Evolutionary conservation across 148 eudicot species (phyloP).

Genomic region (Camellia japonica): DNA sequence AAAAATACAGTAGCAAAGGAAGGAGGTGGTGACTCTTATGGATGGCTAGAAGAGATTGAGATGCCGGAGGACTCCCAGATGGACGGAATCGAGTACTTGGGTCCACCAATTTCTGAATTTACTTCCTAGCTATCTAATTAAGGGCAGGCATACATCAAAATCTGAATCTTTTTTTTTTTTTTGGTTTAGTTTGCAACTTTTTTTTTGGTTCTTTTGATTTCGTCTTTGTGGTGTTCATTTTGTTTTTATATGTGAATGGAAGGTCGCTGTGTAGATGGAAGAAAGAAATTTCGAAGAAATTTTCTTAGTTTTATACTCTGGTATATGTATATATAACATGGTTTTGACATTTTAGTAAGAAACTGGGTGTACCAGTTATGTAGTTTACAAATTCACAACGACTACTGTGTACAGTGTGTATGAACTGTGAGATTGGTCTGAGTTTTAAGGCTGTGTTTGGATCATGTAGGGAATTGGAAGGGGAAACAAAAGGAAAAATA

Average conservation of each 20-base stretch:
- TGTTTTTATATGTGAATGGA: not conserved
- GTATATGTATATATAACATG: not conserved
- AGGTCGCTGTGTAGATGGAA: not conserved
- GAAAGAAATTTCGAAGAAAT: not conserved
- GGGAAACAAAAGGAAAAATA: too few relatives aligned
- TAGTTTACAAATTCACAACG: too few relatives aligned
- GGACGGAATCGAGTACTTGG: slow-evolving; percentile 57
- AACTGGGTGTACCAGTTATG: too few relatives aligned
- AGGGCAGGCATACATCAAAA: not conserved
- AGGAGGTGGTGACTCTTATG: slow-evolving; percentile 29
- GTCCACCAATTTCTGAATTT: slow-evolving; percentile 48
- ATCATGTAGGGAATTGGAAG: too few relatives aligned
- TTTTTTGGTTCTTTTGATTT: not conserved
- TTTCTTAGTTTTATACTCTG: not conserved
- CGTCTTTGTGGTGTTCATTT: not conserved
- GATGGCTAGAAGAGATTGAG: slow-evolving; percentile 73
- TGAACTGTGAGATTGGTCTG: too few relatives aligned
- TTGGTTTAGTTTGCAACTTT: not conserved
- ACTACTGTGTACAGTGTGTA: too few relatives aligned
- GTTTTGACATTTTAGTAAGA: not conserved
- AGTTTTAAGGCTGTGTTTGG: too few relatives aligned
- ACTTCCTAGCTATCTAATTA: slow-evolving; percentile 1
- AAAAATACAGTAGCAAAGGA: slow-evolving; percentile 19
- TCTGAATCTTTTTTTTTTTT: not conserved
- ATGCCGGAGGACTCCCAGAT: slow-evolving; percentile 59